These are phyloP conservation scores for Thelonectria rubi DNA, from an alignment of 2,329 filamentous ascomycete genomes.

Conservation along the genomic window DNA sequence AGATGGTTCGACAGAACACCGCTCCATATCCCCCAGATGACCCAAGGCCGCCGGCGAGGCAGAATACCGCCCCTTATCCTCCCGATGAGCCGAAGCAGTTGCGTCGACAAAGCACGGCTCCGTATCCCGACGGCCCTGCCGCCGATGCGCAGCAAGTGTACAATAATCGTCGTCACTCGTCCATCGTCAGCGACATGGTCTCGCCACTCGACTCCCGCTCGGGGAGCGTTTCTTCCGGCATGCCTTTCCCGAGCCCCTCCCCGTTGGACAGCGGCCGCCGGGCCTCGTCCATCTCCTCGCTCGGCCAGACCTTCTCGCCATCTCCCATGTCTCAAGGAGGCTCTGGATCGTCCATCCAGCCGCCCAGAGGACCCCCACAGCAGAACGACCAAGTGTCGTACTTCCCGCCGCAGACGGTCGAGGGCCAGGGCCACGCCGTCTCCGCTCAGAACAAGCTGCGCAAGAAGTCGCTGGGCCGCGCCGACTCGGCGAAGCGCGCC, in stretches of 20 bases:
- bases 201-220: constrained; percentile 42
- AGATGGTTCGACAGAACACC: no score
- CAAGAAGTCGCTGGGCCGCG: constrained; percentile 35
- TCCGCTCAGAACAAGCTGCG: constrained; percentile 37
- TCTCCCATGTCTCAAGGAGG: constrained; percentile 38
- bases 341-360: constrained; percentile 15
- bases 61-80: constrained; percentile 2
- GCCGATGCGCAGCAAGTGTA: constrained; percentile 16
- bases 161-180: constrained; percentile 40
- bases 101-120: constrained; percentile 6
- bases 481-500: constrained; percentile 33
- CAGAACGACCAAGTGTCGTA: constrained; percentile 35
- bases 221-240: constrained; percentile 38
- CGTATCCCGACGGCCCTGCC: constrained; percentile 30
- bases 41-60: background rate
- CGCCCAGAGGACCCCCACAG: constrained; percentile 25
- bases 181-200: constrained; percentile 35
- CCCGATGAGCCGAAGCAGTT: background rate
- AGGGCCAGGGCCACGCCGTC: constrained; percentile 34
- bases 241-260: constrained; percentile 42
- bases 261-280: constrained; percentile 41
- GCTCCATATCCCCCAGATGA: background rate
- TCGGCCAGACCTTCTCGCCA: constrained; percentile 30
- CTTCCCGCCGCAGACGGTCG: constrained; percentile 30
- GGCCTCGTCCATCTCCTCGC: constrained; percentile 33